Percentiles rank a stretch among this genome's conserved stretches.
Evolutionary conservation across 1,139 yeast species (phyloP).

Genomic region (Martiniozyma asiatica): DNA sequence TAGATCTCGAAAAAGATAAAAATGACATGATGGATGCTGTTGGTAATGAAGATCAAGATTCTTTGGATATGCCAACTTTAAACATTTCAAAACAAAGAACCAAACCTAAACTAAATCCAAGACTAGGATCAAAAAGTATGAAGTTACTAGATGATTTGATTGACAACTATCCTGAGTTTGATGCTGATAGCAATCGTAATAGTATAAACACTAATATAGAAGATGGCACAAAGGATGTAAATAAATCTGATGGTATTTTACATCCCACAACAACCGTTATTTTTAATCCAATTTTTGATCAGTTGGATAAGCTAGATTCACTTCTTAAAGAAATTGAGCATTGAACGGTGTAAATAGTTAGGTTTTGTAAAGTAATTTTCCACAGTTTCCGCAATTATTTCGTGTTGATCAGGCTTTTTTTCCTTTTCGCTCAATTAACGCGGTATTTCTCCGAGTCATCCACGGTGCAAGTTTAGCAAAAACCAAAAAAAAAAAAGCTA

Average conservation of each 20-base stretch:
- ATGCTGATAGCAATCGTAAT: constrained; percentile 3
- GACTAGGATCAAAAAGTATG: constrained; percentile 9
- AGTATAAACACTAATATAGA: constrained; percentile 2
- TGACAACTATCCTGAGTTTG: constrained; percentile 13
- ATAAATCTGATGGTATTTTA: constrained; percentile 7
- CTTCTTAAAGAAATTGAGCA: constrained; percentile 19
- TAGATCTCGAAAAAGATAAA: too few relatives aligned
- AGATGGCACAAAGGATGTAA: too few relatives aligned
- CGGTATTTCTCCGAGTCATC: too few relatives aligned
- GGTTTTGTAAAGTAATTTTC: too few relatives aligned
- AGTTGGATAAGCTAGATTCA: constrained; percentile 31
- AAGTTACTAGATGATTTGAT: constrained; percentile 15
- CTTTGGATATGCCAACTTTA: constrained; percentile 1
- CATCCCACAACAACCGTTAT: constrained; percentile 35
- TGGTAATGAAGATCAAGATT: not conserved
- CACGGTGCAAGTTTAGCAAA: too few relatives aligned
- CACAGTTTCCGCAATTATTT: too few relatives aligned
- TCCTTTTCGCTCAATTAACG: too few relatives aligned
- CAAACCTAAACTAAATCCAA: too few relatives aligned
- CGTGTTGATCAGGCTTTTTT: too few relatives aligned
- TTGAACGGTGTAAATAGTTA: too few relatives aligned
- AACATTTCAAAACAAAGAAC: too few relatives aligned
- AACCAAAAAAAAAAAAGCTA: too few relatives aligned
- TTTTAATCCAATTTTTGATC: constrained; percentile 37
- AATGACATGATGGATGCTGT: not conserved